A percentile compares a stretch with the other conserved stretches of the same genome.
Evolutionary conservation across 169 alveolate species (phyloP).

Genomic region (Theileria luwenshuni): DNA sequence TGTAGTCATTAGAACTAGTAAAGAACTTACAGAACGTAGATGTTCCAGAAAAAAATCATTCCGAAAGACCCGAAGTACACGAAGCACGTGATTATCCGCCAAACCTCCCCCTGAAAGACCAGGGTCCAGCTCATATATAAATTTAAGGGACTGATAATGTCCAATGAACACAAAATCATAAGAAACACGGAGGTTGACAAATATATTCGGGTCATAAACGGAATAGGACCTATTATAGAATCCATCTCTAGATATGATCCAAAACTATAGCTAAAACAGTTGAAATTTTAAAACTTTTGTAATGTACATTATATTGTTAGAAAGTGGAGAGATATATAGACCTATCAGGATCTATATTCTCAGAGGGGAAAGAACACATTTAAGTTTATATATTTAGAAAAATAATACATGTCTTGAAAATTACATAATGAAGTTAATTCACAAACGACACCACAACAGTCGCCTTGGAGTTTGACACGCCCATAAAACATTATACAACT

Average conservation of each 20-base stretch:
- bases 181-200: constrained; percentile 76
- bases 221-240: constrained; percentile 62
- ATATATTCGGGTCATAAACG: constrained; percentile 81
- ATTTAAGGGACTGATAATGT: constrained; percentile 81
- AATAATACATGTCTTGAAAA: no score
- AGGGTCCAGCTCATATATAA: constrained; percentile 83
- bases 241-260: constrained; percentile 23
- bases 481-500: no score
- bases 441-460: no score
- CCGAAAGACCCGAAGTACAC: constrained; percentile 90
- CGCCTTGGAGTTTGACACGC: no score
- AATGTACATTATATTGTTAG: constrained; percentile 1
- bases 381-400: no score
- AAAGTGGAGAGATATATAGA: no score
- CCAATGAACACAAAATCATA: constrained; percentile 83
- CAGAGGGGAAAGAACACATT: no score
- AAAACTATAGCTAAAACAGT: background rate
- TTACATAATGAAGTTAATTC: no score
- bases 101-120: constrained; percentile 81
- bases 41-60: constrained; percentile 89
- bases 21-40: constrained; percentile 82
- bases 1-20: constrained; percentile 15
- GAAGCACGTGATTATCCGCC: constrained; percentile 90
- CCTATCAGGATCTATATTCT: no score
- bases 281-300: background rate